These are phyloP conservation scores for Triticum dicoccoides DNA, from an alignment of 176 grass and related monocot species.

Conservation along the genomic window DNA sequence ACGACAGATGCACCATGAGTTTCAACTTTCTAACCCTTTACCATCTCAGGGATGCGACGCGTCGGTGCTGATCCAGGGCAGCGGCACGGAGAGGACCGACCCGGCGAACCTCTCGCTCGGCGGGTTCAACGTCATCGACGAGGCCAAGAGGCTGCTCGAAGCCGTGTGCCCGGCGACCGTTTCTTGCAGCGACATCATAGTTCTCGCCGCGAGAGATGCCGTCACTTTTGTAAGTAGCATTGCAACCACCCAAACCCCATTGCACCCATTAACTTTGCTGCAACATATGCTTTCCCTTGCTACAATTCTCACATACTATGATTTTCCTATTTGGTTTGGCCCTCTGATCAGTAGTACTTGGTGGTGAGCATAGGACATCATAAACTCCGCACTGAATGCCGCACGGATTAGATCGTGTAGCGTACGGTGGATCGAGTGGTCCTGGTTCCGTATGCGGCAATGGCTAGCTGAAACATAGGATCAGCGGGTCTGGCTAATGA, in stretches of 20 bases:
- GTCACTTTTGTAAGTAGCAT: conserved; percentile 69
- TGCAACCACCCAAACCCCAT: background rate
- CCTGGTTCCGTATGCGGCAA: conserved; percentile 5
- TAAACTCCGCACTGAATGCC: conserved; percentile 24
- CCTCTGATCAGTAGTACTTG: background rate
- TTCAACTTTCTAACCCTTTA: background rate
- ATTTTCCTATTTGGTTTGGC: background rate
- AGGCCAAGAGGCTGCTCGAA: conserved; percentile 78
- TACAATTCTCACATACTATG: background rate
- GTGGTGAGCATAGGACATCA: background rate
- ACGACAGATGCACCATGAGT: background rate
- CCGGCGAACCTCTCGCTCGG: conserved; percentile 86
- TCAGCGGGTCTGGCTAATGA: background rate
- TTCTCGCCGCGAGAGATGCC: conserved; percentile 80
- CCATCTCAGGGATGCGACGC: conserved; percentile 80
- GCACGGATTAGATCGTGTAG: conserved; percentile 24
- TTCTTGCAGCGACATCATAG: conserved; percentile 84
- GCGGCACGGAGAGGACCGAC: conserved; percentile 72
- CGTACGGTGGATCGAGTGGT: conserved; percentile 18
- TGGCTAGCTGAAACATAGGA: conserved; percentile 9
- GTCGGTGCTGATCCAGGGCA: conserved; percentile 84
- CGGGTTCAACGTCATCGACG: conserved; percentile 75
- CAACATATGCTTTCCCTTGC: background rate
- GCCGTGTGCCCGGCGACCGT: conserved; percentile 73
- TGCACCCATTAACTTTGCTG: background rate